These are phyloP conservation scores for Pseudocercospora fuligena DNA, from an alignment of 2,329 filamentous ascomycete species.

Conservation along the genomic window DNA sequence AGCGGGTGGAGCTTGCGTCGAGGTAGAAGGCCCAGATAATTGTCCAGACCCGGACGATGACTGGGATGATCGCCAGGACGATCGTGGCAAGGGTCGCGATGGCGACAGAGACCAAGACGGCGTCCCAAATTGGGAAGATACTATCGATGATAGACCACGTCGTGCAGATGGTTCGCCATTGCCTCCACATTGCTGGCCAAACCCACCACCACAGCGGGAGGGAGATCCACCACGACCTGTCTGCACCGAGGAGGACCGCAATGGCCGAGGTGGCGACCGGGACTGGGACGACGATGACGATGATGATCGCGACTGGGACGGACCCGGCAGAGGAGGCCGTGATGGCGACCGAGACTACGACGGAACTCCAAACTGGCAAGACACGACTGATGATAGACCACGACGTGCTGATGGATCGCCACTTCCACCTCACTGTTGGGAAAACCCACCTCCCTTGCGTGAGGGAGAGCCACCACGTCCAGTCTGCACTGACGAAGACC, in stretches of 20 bases:
- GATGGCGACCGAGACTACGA: neutral
- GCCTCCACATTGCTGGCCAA: neutral
- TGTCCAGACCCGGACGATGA: neutral
- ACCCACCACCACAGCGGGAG: neutral
- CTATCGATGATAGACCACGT: neutral
- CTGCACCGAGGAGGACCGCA: neutral
- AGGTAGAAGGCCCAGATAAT: slow-evolving; percentile 4
- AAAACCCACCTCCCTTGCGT: neutral
- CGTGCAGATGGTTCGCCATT: neutral
- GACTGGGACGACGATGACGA: neutral
- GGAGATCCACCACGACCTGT: neutral
- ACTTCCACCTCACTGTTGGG: slow-evolving; percentile 2
- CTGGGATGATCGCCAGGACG: slow-evolving; percentile 1
- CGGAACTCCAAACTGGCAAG: slow-evolving; percentile 2
- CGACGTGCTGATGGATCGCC: neutral
- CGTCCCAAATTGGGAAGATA: neutral
- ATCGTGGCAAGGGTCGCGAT: neutral
- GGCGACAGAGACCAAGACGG: neutral
- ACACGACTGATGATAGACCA: slow-evolving; percentile 1
- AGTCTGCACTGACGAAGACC: slow-evolving; percentile 3
- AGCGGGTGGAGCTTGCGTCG: neutral
- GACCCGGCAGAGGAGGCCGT: neutral
- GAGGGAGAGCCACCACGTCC: neutral
- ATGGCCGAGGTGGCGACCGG: neutral
- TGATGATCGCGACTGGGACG: neutral